These are phyloP conservation scores for Mallotus repandus DNA, from an alignment of 441 rosid species.

Conservation along the genomic window DNA sequence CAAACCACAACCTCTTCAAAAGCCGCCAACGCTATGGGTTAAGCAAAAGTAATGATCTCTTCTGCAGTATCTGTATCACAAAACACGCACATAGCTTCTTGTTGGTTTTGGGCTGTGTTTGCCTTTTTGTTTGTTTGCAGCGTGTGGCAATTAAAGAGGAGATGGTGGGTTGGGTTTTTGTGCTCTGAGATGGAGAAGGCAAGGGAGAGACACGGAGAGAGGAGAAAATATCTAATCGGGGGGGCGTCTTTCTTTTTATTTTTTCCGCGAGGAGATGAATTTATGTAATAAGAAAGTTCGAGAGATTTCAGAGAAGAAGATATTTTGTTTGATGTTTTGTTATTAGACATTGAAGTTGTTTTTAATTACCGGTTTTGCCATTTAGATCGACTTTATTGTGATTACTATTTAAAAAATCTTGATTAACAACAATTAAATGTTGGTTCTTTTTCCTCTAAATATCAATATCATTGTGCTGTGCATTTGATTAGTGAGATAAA, in stretches of 20 bases:
- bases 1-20: too few species aligned
- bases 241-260: neutral
- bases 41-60: neutral
- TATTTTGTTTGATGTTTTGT: conserved; percentile 25
- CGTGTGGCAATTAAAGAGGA: neutral
- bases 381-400: neutral
- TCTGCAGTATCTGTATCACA: neutral
- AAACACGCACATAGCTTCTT: neutral
- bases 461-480: too few species aligned
- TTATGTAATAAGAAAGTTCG: conserved; percentile 35
- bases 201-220: neutral
- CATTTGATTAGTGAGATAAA: too few species aligned
- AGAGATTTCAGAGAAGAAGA: conserved; percentile 39
- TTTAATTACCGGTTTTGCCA: conserved; percentile 33
- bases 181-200: neutral
- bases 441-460: too few species aligned
- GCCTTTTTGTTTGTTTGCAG: neutral
- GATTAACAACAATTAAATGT: too few species aligned
- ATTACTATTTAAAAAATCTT: too few species aligned
- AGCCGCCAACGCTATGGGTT: too few species aligned
- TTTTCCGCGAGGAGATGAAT: neutral
- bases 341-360: conserved; percentile 1
- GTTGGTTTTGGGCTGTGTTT: too few species aligned
- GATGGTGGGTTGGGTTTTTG: neutral
- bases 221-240: conserved; percentile 35